Base-by-base conservation (phyloP, 768 basidiomycete genomes). In the Exsudoporus frostii region DNA sequence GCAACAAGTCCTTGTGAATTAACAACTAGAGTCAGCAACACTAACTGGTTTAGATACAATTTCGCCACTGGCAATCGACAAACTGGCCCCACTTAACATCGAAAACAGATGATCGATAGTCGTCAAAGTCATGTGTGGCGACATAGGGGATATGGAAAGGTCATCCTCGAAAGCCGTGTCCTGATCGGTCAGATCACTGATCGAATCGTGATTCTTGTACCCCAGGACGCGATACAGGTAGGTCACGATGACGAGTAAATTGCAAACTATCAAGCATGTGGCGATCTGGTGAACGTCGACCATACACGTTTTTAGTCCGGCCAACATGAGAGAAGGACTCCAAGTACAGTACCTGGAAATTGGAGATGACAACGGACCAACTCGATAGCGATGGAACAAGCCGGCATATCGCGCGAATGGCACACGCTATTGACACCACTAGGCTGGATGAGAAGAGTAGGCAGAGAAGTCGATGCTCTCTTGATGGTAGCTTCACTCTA, bases 201-300 rank as follows among this genome's bases (percentile, higher is more conserved):
- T 1, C 13, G 25, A 10, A 6, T 25, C 27, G 20, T 30, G 33
- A 10, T 7, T n/a, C 10, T 29, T 29, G 36, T 14, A 33, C 27
- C 55, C 38, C 7, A 67, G 38, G 13, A 57, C 40, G 19, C 66
- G 60, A 48, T 68, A 66, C 36, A 66, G 27, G 33, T 66, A 59
- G 7, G 67, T 68, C 39, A 45, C 58, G 20, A 67, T 46, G 32
- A 67, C 58, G 20, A 65, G 54, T 2, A 68, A 39, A 20, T 67
- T 64, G 46, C 62, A 65, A 8, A 56, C 54, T 7, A 64, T 30
- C n/a, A 65, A 22, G 25, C 50, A 54, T 7, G 48, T 30, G 1
- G 59, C 49, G n/a, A 56, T 34, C 66, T 67, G 49, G 27, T 5
- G 9, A n/a, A n/a, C 13, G 33, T 7, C 25, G 11, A 27, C 9